Evolutionary conservation across 2,329 filamentous ascomycete genomes (phyloP).

Genomic region (Helotiales sp.): DNA sequence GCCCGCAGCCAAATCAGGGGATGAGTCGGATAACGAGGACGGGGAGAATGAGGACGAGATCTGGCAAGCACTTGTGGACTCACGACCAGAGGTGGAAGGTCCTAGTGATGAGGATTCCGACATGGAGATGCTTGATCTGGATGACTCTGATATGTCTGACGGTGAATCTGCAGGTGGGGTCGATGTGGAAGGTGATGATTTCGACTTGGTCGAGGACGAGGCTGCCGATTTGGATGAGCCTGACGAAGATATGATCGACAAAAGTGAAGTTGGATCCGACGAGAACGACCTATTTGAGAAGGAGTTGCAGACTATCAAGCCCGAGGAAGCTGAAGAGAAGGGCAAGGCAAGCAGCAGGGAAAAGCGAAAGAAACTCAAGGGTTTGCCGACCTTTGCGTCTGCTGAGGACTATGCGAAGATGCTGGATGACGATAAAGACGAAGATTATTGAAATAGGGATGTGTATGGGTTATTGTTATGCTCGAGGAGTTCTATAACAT

Average conservation of each 20-base stretch:
- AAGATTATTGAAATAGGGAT: conserved; percentile 25
- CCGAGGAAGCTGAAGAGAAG: conserved; percentile 44
- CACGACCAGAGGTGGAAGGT: conserved; percentile 74
- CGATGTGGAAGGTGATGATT: conserved; percentile 46
- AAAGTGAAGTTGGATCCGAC: conserved; percentile 55
- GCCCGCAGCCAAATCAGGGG: conserved; percentile 52
- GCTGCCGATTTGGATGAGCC: conserved; percentile 30
- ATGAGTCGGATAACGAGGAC: conserved; percentile 39
- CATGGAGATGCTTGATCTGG: conserved; percentile 52
- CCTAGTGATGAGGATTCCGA: conserved; percentile 54
- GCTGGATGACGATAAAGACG: conserved; percentile 69
- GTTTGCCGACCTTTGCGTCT: conserved; percentile 88
- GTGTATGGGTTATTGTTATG: too few species aligned
- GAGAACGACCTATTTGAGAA: conserved; percentile 41
- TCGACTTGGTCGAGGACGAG: conserved; percentile 41
- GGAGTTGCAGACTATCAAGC: conserved; percentile 35
- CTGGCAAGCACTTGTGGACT: conserved; percentile 86
- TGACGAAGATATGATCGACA: conserved; percentile 40
- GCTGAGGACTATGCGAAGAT: conserved; percentile 91
- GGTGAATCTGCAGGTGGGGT: conserved; percentile 46
- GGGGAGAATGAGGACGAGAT: conserved; percentile 78
- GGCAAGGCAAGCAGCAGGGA: conserved; percentile 45
- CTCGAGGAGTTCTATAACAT: too few species aligned
- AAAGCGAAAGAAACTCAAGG: conserved; percentile 83
- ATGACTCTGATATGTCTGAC: conserved; percentile 48